Base-by-base conservation (phyloP, 768 basidiomycete genomes). In the Pleurotus tuber-regium region DNA sequence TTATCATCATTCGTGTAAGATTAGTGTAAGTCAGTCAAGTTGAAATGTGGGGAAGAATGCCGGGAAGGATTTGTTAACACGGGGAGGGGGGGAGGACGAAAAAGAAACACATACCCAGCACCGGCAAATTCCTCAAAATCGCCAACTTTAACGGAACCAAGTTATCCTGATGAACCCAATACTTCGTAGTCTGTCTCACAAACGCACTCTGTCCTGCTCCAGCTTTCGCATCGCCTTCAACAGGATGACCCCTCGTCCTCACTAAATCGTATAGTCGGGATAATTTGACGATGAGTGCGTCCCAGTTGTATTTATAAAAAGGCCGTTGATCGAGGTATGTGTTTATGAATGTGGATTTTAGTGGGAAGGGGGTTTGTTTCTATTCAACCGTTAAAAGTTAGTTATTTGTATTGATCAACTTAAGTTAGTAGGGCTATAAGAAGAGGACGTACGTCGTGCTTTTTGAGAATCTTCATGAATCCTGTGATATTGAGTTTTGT, bases 381-480 rank as follows among this genome's bases (percentile, higher is more conserved):
- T 98, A 11, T 48, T 21, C 4, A 5, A 10, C 23, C 29, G 18
- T 50, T 9, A 54, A 5, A 29, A 19, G 3, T 40, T 57, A 33
- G 61, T 57, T 47, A 31, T n/a, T n/a, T n/a, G n/a, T n/a, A n/a
- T n/a, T n/a, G n/a, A n/a, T n/a, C n/a, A n/a, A n/a, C n/a, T n/a
- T n/a, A n/a, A n/a, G n/a, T n/a, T 19, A 39, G 21, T 12, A 25
- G 39, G 25, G 30, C 35, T 23, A 58, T 35, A 28, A 50, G 4
- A 4, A 26, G 24, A 31, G 11, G 25, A 67, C 77, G 57, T 60
- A 94, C 92, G 65, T 97, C 94, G 66, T 98, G 94, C 87, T 98
- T 98, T 89, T 98, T 98, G 55, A 98, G 75, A 55, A 98, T 98
- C 72, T 99, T 99, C 78, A 98, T 89, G 66, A 99, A 99, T 8